Base-by-base conservation (phyloP, 108 stramenopile genomes). In the Skeletonema menzelii region DNA sequence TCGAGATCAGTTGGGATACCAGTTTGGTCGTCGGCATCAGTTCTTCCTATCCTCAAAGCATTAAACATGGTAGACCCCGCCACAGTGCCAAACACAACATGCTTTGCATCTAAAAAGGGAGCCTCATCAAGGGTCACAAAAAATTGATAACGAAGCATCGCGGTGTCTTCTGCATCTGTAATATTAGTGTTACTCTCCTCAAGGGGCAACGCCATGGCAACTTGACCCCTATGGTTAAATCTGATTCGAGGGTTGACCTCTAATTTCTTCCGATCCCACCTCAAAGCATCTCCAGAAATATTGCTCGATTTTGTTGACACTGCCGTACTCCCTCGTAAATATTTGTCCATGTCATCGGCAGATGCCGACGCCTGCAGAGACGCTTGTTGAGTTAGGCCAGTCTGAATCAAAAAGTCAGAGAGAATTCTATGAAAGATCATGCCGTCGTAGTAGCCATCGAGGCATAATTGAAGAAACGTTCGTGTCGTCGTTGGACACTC, bases 51-150 rank as follows among this genome's bases (percentile, higher is more conserved):
- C 6, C 96, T 80, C 38, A 97, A 65, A 12, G 94, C 91, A 79
- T 99, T 99, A 81, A 97, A 99, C 24, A 97, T 84, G 31, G 98
- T 97, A 37, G 93, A 88, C 3, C 97, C 97, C 3, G 85, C 77
- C 30, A 96, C 77, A 44, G 92, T 94, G 42, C 97, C 97, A 66
- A 96, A 95, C 28, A 96, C 82, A 24, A 96, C 96, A 72, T 98
- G 94, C 70, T 98, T 92, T 2, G 88, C 88, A 83, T 98, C 88
- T 63, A 97, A 84, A 70, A 91, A 88, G 11, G 88, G 70, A 38
- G 93, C 83, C 63, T 94, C 92, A 70, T 97, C 95, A 34, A 99
- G 80, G 12, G 97, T 99, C 57, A 97, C 76, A 77, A 99, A 99
- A 66, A 99, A 99, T 80, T 99, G 98, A 49, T 90, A 87, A 28